Conservation (phyloP, 495 filamentous ascomycete genomes). For the Aspergillus campestris region DNA sequence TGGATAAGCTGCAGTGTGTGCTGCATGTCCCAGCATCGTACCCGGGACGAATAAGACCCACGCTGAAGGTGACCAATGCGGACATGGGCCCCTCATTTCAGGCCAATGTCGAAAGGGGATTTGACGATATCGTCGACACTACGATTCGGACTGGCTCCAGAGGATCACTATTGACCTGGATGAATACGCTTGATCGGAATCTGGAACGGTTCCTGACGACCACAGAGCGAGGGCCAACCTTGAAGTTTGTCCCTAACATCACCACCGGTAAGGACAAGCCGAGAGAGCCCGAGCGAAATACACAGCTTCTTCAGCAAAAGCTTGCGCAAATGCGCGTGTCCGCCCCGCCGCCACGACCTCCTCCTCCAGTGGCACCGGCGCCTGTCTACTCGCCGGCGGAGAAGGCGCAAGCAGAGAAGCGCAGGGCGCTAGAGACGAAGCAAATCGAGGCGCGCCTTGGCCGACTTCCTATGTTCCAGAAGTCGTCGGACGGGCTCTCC, state of each 20-base stretch:
- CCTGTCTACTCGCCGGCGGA: conserved; percentile 46
- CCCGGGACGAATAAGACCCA: conserved; percentile 44
- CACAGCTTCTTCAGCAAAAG: too few species aligned
- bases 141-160: conserved; percentile 37
- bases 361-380: conserved; percentile 19
- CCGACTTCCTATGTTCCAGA: conserved; percentile 57
- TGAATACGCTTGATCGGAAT: conserved; percentile 66
- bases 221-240: conserved; percentile 63
- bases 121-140: conserved; percentile 53
- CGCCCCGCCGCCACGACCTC: conserved; percentile 3
- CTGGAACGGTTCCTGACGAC: conserved; percentile 66
- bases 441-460: conserved; percentile 78
- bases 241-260: conserved; percentile 66
- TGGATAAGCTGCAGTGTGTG: conserved; percentile 61
- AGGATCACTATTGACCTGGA: conserved; percentile 56
- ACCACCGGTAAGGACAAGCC: conserved; percentile 27
- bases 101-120: conserved; percentile 74
- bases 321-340: neutral
- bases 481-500: conserved; percentile 58
- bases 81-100: conserved; percentile 75
- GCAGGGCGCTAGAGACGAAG: conserved; percentile 55
- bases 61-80: conserved; percentile 59
- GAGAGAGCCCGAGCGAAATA: neutral
- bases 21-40: conserved; percentile 61
- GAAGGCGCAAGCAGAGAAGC: conserved; percentile 51